Base-by-base conservation (phyloP, 2,329 filamentous ascomycete genomes). In the Fusarium miscanthi region DNA sequence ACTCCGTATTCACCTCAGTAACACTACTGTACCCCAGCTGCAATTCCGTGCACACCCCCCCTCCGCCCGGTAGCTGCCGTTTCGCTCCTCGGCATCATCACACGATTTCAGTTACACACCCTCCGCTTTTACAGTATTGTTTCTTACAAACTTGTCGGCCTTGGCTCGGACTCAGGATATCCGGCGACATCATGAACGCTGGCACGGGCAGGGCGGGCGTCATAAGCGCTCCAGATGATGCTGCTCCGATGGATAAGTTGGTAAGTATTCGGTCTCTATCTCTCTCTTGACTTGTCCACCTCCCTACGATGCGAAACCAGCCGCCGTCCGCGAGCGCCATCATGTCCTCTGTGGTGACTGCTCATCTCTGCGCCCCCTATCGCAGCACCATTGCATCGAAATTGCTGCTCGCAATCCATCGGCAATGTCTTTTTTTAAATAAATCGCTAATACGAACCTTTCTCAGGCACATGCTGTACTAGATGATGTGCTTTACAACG, bases 401-500 rank as follows among this genome's bases (percentile, higher is more conserved):
- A 41, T 45, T 52, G 17, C 40, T 25, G 41, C 43, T 48, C 41
- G 49, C 35, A 42, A 19, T 45, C 27, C 19, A 58, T 45, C 25
- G 33, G 25, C 51, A 52, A 53, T 63, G 62, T 13, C 30, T 54
- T 43, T 46, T 54, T 46, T 41, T 58, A 49, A 59, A 49, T 38
- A 43, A 40, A 56, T 58, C 38, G 63, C 75, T 77, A 67, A 77
- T 60, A 54, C 51, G 57, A 59, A 58, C 59, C 49, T 37, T 43
- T n/a, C n/a, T 42, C 54, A 91, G 90, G 85, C 90, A 72, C 87
- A 90, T 78, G 84, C 87, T 27, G 88, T 95, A 67, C 87, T 95
- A 77, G 91, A 94, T 77, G 92, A 95, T 78, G 83, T 92, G 62
- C 84, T 95, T 69, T 90, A 92, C 84, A 94, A 93, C 81, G 88